Evolutionary conservation across 1,284 basidiomycete genomes (phyloP).

Genomic region (Malassezia psittaci): DNA sequence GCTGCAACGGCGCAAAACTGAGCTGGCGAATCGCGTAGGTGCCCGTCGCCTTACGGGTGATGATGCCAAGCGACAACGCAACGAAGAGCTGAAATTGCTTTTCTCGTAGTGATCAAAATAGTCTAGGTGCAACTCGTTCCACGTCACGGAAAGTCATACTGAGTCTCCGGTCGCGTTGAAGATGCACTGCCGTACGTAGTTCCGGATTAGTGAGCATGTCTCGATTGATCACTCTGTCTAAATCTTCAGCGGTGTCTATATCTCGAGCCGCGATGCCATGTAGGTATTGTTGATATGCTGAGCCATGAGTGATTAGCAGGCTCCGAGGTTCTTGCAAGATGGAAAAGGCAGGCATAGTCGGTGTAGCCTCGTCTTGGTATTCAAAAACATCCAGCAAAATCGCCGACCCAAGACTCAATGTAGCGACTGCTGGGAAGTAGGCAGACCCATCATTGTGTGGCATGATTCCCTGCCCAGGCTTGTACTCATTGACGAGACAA

Average conservation of each 20-base stretch:
- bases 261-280: conserved; percentile 52
- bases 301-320: conserved; percentile 35
- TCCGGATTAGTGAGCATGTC: conserved; percentile 16
- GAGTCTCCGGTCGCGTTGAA: conserved; percentile 59
- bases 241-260: conserved; percentile 27
- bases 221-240: conserved; percentile 26
- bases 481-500: conserved; percentile 60
- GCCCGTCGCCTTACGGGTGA: conserved; percentile 21
- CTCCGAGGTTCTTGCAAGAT: conserved; percentile 42
- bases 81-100: conserved; percentile 32
- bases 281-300: conserved; percentile 32
- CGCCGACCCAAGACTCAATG: conserved; percentile 74
- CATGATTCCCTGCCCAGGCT: conserved; percentile 73
- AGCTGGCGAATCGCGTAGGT: conserved; percentile 41
- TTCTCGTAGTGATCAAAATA: conserved; percentile 19
- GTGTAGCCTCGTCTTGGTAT: conserved; percentile 7
- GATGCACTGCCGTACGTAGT: conserved; percentile 18
- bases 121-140: conserved; percentile 16
- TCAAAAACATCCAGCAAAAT: conserved; percentile 70
- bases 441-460: conserved; percentile 85
- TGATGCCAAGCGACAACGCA: conserved; percentile 21
- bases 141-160: conserved; percentile 83
- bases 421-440: conserved; percentile 78
- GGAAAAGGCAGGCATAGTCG: conserved; percentile 33
- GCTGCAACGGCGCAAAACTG: conserved; percentile 40